A percentile compares a stretch with the other conserved stretches of the same genome.
Conservation (phyloP, 2,329 filamentous ascomycete species). For the Pseudocercospora musae region DNA sequence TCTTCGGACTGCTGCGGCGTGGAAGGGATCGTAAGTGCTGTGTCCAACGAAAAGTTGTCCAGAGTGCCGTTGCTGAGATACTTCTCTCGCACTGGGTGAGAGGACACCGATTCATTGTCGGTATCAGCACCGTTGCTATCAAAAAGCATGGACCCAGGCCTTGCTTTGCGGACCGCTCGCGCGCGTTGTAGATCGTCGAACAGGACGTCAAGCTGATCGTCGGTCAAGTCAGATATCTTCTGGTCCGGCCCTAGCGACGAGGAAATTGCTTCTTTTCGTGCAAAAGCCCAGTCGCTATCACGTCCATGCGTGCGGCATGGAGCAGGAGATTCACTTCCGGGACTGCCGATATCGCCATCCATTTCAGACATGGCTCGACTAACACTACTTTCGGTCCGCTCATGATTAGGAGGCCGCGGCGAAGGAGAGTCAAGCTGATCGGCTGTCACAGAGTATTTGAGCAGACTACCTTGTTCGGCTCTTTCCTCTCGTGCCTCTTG, state of each 20-base stretch:
- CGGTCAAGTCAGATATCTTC: slow-evolving; percentile 82
- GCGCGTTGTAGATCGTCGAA: slow-evolving; percentile 93
- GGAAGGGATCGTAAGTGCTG: slow-evolving; percentile 87
- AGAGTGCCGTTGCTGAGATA: slow-evolving; percentile 88
- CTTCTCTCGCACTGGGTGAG: slow-evolving; percentile 75
- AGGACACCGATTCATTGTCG: slow-evolving; percentile 83
- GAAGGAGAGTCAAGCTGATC: slow-evolving; percentile 63
- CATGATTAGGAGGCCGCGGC: slow-evolving; percentile 61
- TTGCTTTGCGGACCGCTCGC: slow-evolving; percentile 75
- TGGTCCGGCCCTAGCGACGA: slow-evolving; percentile 88
- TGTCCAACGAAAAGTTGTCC: slow-evolving; percentile 95
- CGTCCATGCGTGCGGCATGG: slow-evolving; percentile 57
- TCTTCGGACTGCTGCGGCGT: slow-evolving; percentile 84
- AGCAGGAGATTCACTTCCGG: slow-evolving; percentile 75
- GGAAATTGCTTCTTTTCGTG: slow-evolving; percentile 85
- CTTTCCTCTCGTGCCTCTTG: slow-evolving; percentile 92
- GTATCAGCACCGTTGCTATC: slow-evolving; percentile 55
- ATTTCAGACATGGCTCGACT: slow-evolving; percentile 78
- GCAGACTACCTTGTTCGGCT: slow-evolving; percentile 68
- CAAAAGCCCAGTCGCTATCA: slow-evolving; percentile 93
- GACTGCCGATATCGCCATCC: slow-evolving; percentile 67
- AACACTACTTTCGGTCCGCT: slow-evolving; percentile 60
- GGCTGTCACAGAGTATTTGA: slow-evolving; percentile 74
- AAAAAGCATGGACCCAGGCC: slow-evolving; percentile 53
- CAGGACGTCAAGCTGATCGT: slow-evolving; percentile 88